Base-by-base conservation (phyloP, 768 basidiomycete genomes). In the Cystofilobasidium bisporidii region DNA sequence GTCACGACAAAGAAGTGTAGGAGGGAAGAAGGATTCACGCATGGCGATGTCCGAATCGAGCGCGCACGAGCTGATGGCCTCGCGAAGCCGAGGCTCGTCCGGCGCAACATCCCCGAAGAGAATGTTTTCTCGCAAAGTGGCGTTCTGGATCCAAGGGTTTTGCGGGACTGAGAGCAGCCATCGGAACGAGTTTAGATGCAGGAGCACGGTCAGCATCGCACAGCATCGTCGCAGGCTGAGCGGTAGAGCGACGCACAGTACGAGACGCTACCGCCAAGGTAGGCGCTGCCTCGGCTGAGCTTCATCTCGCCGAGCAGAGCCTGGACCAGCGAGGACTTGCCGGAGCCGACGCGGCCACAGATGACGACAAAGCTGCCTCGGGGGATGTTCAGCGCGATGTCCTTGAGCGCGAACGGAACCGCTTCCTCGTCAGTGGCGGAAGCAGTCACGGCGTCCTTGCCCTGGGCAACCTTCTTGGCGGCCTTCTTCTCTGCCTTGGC, bases 401-500 rank as follows among this genome's bases (percentile, higher is more conserved):
- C 75, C 53, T 76, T 79, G 55, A 86, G 73, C 62, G 80, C 76
- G 68, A 85, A 86, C 0, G 84, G 84, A 63, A 69, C 63, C 15
- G 70, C 63, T 4, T 41, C 45, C 20, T 70, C 69, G 24, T 30
- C 41, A 3, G 61, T 59, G 24, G 59, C 72, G 36, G 69, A 9
- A 22, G 43, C 20, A 17, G 43, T 71, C 48, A 32, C 47, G 53
- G 53, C n/a, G 71, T 55, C 64, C 67, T n/a, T n/a, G n/a, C n/a
- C n/a, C n/a, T 41, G 70, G 43, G 70, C 67, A 30, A 65, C 64
- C 63, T 69, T 69, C 69, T 71, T 66, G 26, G 20, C 59, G 67
- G 61, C 64, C 57, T 61, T 61, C 30, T 63, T 20, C 71, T 33
- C 38, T 2, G 53, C 53, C 11, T 65, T 71, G 28, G 63, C 71